Percentiles rank a stretch among this genome's conserved stretches.
Conservation (phyloP, 495 filamentous ascomycete genomes). For the Astrocystis sublimbata region DNA sequence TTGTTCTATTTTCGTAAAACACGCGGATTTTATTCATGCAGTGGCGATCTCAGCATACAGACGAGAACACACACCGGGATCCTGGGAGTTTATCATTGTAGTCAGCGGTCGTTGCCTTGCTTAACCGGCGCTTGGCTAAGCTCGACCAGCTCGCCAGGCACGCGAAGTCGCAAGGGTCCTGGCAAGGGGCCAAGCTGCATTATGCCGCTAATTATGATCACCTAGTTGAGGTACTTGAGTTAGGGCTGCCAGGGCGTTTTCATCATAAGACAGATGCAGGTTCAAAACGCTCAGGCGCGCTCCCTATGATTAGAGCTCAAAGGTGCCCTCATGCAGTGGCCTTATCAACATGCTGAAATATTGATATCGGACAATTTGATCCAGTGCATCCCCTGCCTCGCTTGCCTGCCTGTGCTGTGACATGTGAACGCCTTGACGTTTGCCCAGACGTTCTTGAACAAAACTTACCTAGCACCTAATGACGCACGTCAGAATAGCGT, state of each 20-base stretch:
- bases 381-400: not conserved
- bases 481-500: not conserved
- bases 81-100: not conserved
- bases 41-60: not conserved
- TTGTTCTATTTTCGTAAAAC: not conserved
- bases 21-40: slow-evolving; percentile 4
- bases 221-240: not conserved
- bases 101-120: not conserved
- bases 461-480: not conserved
- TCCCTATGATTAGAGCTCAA: too few species aligned
- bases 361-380: not conserved
- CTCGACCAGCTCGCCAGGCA: too few species aligned
- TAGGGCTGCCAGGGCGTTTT: not conserved
- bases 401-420: too few species aligned
- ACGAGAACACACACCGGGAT: not conserved
- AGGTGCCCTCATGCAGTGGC: too few species aligned
- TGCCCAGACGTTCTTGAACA: not conserved
- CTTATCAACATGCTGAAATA: too few species aligned
- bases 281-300: too few species aligned
- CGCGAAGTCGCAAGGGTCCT: slow-evolving; percentile 2
- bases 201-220: not conserved
- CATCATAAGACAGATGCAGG: too few species aligned
- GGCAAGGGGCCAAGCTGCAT: slow-evolving; percentile 3
- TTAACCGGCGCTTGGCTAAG: not conserved
- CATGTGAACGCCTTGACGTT: not conserved